A percentile compares a stretch with the other conserved stretches of the same genome.
phyloP scores from a whole-genome alignment of 73 alveolate species.

The Tetrahymena malaccensis region DNA sequence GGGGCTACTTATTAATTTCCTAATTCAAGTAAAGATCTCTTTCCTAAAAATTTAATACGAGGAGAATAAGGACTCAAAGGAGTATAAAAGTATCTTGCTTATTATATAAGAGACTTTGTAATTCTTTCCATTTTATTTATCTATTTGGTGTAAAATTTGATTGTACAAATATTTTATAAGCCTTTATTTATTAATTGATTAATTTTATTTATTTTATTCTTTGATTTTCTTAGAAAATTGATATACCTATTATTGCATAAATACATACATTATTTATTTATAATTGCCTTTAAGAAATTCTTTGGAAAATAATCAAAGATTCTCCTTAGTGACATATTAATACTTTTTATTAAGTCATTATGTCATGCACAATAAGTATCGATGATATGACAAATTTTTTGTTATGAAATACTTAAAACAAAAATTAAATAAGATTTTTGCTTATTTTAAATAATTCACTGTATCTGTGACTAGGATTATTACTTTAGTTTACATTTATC shows the following conservation, averaged over 20 bases:
- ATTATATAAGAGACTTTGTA: neutral
- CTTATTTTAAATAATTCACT: neutral
- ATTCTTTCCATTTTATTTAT: neutral
- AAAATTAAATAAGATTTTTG: neutral
- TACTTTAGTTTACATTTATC: neutral
- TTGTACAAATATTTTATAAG: neutral
- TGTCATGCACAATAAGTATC: neutral
- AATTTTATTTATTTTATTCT: neutral
- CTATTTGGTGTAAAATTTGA: neutral
- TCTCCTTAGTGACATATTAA: neutral
- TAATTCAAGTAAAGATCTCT: neutral
- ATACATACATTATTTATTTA: neutral
- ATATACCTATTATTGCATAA: neutral
- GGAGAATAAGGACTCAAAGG: neutral
- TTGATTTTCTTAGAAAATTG: neutral
- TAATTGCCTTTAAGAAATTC: neutral
- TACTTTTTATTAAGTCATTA: neutral
- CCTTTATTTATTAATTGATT: neutral
- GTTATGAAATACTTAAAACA: neutral
- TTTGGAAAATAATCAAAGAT: neutral
- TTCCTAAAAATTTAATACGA: neutral
- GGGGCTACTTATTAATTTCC: neutral
- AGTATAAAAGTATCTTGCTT: neutral
- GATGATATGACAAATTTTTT: neutral
- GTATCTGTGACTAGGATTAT: neutral